phyloP scores from a whole-genome alignment of 2,329 filamentous ascomycete species.

The Ophiosphaerella herpotricha region DNA sequence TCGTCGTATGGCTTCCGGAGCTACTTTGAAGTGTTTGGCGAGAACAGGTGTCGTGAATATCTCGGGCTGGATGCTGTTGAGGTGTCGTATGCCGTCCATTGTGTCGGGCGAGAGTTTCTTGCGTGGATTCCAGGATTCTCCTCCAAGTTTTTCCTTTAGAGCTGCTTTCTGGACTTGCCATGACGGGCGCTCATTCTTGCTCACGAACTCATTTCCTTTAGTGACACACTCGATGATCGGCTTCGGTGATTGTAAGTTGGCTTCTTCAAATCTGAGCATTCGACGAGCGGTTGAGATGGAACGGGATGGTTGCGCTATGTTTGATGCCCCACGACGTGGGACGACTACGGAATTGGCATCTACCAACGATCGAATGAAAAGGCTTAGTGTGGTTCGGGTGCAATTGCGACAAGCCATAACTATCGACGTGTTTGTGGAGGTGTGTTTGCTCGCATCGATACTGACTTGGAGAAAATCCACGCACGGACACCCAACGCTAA shows the following conservation, averaged over 20 bases:
- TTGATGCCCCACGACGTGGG: conserved; percentile 5
- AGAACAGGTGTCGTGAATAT: conserved; percentile 76
- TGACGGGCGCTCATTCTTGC: conserved; percentile 43
- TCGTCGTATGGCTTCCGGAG: conserved; percentile 81
- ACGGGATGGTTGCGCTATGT: conserved; percentile 14
- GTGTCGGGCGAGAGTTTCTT: conserved; percentile 92
- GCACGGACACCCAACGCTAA: conserved; percentile 16
- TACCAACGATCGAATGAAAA: conserved; percentile 26
- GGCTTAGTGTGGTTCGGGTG: conserved; percentile 24
- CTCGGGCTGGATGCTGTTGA: conserved; percentile 77
- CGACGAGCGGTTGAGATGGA: conserved; percentile 17
- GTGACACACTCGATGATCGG: conserved; percentile 6
- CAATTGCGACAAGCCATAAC: conserved; percentile 38
- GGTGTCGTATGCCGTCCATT: conserved; percentile 81
- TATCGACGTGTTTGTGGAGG: not conserved
- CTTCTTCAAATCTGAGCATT: not conserved
- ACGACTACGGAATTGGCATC: conserved; percentile 4
- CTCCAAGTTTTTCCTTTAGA: conserved; percentile 76
- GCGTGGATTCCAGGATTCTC: conserved; percentile 75
- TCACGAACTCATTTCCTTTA: not conserved
- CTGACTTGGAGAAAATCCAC: conserved; percentile 10
- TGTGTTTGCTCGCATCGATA: conserved; percentile 1
- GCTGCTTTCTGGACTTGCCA: conserved; percentile 81
- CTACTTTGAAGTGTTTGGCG: conserved; percentile 80
- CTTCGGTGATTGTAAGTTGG: not conserved